Percentiles rank a stretch among this genome's conserved stretches.
These are phyloP conservation scores for Porphyra umbilicalis DNA, from an alignment of 31 red algal genomes.

Conservation along the genomic window DNA sequence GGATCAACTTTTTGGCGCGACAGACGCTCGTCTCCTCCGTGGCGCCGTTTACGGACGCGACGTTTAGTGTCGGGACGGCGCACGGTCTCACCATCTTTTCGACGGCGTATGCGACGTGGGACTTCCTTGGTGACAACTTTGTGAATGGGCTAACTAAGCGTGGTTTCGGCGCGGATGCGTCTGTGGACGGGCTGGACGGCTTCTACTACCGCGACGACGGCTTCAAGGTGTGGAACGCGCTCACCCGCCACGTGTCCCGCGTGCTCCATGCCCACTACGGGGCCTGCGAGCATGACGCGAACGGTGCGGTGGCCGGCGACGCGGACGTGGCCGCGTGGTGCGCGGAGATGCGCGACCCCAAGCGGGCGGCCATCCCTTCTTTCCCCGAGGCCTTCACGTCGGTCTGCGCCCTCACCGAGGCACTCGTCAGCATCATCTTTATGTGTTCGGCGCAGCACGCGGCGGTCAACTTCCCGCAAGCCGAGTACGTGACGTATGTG, in stretches of 20 bases:
- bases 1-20: conserved; percentile 58
- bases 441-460: conserved; percentile 45
- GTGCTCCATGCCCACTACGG: conserved; percentile 19
- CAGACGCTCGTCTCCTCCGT: conserved; percentile 45
- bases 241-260: conserved; percentile 13
- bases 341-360: conserved; percentile 45
- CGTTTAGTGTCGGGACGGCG: conserved; percentile 30
- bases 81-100: conserved; percentile 27
- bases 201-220: conserved; percentile 61
- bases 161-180: conserved; percentile 33
- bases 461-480: conserved; percentile 45
- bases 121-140: conserved; percentile 30
- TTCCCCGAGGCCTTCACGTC: conserved; percentile 33
- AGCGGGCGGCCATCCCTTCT: conserved; percentile 19
- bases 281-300: background rate
- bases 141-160: conserved; percentile 21
- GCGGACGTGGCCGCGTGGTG: conserved; percentile 37
- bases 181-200: conserved; percentile 19
- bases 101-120: conserved; percentile 27
- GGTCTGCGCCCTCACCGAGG: conserved; percentile 12
- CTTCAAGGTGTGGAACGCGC: conserved; percentile 44
- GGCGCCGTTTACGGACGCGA: conserved; percentile 46
- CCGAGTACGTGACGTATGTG: conserved; percentile 45
- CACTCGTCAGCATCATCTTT: conserved; percentile 54
- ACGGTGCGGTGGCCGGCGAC: conserved; percentile 23